Evolutionary conservation across 352 stramenopile genomes (phyloP), one percentile per base, ranked within the genome.

Genomic region (Pythium aristosporum): DNA sequence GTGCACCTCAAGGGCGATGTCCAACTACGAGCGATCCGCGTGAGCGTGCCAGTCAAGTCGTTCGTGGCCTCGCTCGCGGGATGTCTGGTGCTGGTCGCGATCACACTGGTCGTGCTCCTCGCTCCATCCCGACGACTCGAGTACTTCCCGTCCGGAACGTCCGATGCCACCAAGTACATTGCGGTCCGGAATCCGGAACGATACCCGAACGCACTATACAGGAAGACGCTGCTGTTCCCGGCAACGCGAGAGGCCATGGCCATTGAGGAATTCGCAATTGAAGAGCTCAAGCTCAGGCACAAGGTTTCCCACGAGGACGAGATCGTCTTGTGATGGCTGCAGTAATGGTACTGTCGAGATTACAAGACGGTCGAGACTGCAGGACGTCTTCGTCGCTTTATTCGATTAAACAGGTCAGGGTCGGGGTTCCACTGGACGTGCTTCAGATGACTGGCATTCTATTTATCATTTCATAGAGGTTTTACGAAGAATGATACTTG

Each of bases 1-100:
- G 49, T 63, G n/a, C 63, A 55, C 18, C 58, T 73, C 55, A 61
- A 64, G 10, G 47, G 39, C 30, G 59, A 68, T 37, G 16, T 54
- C 9, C 25, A 43, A 16, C 50, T 46, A 12, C 32, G 48, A 10
- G n/a, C 28, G 23, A 60, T 66, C 42, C 59, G 50, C 25, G 39
- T 66, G 50, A 37, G 42, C 30, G 41, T 66, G 6, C 59, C 59
- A 2, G 10, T 10, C 3, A 53, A 52, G 3, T 46, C 59, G 39
- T 59, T 55, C 32, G 25, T 42, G 9, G 49, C 43, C 7, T 44
- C 49, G n/a, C 3, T 55, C 15, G 43, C 53, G 8, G 59, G 59
- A 12, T 66, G 59, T 25, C 39, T 18, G 13, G 18, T 15, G 5
- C 32, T 66, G 43, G 25, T 59, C 9, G 6, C 54, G 10, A 1